Conservation (phyloP, 2,329 filamentous ascomycete species). For the Aspergillus puulaauensis region DNA sequence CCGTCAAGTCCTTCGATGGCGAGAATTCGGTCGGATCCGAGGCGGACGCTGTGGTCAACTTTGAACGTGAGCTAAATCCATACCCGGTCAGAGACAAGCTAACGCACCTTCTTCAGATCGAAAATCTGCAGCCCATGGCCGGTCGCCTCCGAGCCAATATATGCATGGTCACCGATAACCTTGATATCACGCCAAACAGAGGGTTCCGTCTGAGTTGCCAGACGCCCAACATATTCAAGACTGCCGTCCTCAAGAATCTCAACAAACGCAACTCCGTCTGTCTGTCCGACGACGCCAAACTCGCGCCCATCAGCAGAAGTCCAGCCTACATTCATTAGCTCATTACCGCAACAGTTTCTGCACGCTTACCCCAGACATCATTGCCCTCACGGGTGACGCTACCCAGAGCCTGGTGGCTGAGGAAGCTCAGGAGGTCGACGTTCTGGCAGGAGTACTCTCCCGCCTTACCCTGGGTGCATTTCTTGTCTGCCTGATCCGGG, state of each 20-base stretch:
- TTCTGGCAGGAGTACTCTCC: conserved; percentile 20
- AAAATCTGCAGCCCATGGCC: conserved; percentile 21
- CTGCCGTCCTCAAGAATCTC: conserved; percentile 17
- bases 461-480: conserved; percentile 17
- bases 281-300: conserved; percentile 20
- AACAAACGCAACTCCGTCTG: conserved; percentile 18
- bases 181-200: conserved; percentile 19
- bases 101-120: conserved; percentile 19
- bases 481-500: conserved; percentile 3
- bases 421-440: conserved; percentile 15
- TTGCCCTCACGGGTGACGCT: conserved; percentile 20
- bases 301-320: conserved; percentile 17
- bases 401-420: conserved; percentile 22
- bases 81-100: neutral
- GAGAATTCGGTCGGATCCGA: conserved; percentile 13
- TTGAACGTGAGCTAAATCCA: neutral
- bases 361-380: conserved; percentile 18
- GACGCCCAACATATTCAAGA: conserved; percentile 16
- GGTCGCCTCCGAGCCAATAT: conserved; percentile 18
- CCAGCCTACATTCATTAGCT: conserved; percentile 13
- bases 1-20: conserved; percentile 10
- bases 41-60: neutral
- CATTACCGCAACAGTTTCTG: neutral
- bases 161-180: conserved; percentile 18
- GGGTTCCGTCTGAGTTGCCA: conserved; percentile 16